These are phyloP conservation scores for Emergomyces africanus DNA, from an alignment of 2,329 filamentous ascomycete genomes.

Conservation along the genomic window DNA sequence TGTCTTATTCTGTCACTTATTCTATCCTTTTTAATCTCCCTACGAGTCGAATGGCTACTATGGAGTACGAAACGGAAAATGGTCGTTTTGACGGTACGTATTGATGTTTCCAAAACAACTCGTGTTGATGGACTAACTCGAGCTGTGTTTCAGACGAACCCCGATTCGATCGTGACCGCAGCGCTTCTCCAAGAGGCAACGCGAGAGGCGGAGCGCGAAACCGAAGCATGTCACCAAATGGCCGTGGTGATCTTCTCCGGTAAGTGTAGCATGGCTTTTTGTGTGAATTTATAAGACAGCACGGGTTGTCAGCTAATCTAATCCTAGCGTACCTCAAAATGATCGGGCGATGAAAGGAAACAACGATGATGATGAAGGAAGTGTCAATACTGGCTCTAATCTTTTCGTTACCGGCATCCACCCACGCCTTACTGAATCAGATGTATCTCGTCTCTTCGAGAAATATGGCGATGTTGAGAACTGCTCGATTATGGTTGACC, in stretches of 20 bases:
- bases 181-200: conserved; percentile 52
- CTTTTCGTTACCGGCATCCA: conserved; percentile 98
- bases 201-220: conserved; percentile 35
- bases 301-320: not conserved
- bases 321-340: conserved; percentile 24
- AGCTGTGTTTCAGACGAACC: conserved; percentile 37
- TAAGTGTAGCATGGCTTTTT: conserved; percentile 18
- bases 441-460: conserved; percentile 90
- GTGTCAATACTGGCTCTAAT: conserved; percentile 89
- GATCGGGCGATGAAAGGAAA: conserved; percentile 32
- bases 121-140: conserved; percentile 10
- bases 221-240: conserved; percentile 53
- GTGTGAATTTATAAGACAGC: not conserved
- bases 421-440: conserved; percentile 75
- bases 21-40: not conserved
- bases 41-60: conserved; percentile 26
- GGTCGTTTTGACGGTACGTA: conserved; percentile 53
- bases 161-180: conserved; percentile 54
- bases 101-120: conserved; percentile 7
- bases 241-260: conserved; percentile 41
- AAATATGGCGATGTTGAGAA: conserved; percentile 99
- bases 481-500: conserved; percentile 99
- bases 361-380: conserved; percentile 55
- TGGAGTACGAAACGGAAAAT: conserved; percentile 55
- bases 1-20: not conserved